These are phyloP conservation scores for Populus pruinosa DNA, from an alignment of 345 rosid genomes.

Conservation along the genomic window DNA sequence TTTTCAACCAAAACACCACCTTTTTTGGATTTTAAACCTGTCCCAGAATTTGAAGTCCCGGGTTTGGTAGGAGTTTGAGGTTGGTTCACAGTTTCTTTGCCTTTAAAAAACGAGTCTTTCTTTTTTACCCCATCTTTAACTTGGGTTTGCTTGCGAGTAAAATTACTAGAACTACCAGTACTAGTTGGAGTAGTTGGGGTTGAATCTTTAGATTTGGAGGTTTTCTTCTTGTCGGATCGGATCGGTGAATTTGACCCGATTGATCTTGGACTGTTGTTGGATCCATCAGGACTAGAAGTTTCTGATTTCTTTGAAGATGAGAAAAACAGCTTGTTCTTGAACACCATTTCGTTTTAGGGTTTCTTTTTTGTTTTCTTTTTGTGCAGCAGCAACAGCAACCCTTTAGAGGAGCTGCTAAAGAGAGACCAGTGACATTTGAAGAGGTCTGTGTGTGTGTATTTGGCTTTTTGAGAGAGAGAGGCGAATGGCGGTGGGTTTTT, in stretches of 20 bases:
- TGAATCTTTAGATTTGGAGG: slow-evolving; percentile 44
- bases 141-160: slow-evolving; percentile 44
- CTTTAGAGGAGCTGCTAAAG: slow-evolving; percentile 17
- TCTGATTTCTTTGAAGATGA: slow-evolving; percentile 80
- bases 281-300: slow-evolving; percentile 79
- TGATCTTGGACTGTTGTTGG: slow-evolving; percentile 79
- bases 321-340: slow-evolving; percentile 92
- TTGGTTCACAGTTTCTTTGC: slow-evolving; percentile 33
- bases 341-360: slow-evolving; percentile 55
- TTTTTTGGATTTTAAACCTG: slow-evolving; percentile 39
- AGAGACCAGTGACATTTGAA: slow-evolving; percentile 7
- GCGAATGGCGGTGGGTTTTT: neutral
- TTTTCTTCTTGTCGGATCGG: slow-evolving; percentile 82
- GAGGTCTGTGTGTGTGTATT: neutral
- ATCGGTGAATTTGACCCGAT: slow-evolving; percentile 78
- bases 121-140: slow-evolving; percentile 59
- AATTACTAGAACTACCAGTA: slow-evolving; percentile 10
- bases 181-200: neutral
- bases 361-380: neutral
- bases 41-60: slow-evolving; percentile 16
- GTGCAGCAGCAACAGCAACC: slow-evolving; percentile 29
- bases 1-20: slow-evolving; percentile 22
- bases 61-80: slow-evolving; percentile 26
- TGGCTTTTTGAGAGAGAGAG: neutral
- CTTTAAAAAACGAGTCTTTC: slow-evolving; percentile 44